A percentile compares a stretch with the other conserved stretches of the same genome.
Evolutionary conservation across 768 basidiomycete species (phyloP).

Genomic region (Tremella mesenterica): DNA sequence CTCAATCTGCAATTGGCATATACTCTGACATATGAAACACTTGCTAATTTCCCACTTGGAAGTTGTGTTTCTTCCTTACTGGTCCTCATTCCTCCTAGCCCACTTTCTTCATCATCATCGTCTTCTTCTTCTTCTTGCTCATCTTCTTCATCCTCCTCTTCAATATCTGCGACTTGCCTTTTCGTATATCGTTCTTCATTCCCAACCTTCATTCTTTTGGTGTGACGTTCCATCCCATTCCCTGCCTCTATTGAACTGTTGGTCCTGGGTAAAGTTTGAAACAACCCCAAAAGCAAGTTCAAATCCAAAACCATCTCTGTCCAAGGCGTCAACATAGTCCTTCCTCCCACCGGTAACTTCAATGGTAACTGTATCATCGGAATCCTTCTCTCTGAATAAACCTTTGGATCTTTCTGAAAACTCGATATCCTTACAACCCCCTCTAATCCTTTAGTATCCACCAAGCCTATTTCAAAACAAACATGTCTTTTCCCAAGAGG

Average conservation of each 20-base stretch:
- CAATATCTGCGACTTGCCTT: too few relatives aligned
- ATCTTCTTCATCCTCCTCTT: too few relatives aligned
- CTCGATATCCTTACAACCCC: constrained; percentile 28
- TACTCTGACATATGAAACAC: constrained; percentile 32
- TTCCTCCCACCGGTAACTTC: constrained; percentile 9
- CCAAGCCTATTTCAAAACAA: constrained; percentile 32
- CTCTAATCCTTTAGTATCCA: constrained; percentile 27
- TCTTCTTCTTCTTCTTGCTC: too few relatives aligned
- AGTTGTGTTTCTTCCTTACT: constrained; percentile 10
- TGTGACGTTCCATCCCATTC: too few relatives aligned
- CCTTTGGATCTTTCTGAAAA: constrained; percentile 25
- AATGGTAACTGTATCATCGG: constrained; percentile 39
- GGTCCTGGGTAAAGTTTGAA: constrained; percentile 21
- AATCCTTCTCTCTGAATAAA: constrained; percentile 18
- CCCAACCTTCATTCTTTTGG: too few relatives aligned
- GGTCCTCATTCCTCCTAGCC: constrained; percentile 4
- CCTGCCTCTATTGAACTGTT: neutral
- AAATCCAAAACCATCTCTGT: constrained; percentile 28
- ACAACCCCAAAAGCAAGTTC: constrained; percentile 21
- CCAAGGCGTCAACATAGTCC: constrained; percentile 36
- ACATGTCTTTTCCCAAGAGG: constrained; percentile 24
- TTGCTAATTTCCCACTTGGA: constrained; percentile 19
- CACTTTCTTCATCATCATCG: neutral
- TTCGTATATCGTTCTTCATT: too few relatives aligned
- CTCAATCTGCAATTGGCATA: constrained; percentile 41